Evolutionary conservation across 371 early-diverging fungal species (phyloP).

Genomic region (Apophysomyces sp.): DNA sequence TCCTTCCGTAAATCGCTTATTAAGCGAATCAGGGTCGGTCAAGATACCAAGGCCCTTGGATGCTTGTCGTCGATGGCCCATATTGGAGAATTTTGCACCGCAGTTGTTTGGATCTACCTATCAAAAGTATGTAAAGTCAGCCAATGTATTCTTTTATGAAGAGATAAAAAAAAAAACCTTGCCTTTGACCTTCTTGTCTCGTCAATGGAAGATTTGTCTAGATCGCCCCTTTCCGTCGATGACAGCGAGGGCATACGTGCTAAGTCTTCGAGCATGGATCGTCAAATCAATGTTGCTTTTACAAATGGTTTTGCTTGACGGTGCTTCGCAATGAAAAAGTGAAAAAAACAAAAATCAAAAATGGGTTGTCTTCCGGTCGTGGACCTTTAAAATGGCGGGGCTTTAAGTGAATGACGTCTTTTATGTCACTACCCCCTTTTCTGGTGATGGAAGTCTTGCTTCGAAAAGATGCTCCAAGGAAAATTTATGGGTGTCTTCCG

Average conservation of each 20-base stretch:
- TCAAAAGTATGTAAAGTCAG: not conserved
- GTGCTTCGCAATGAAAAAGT: not conserved
- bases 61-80: conserved; percentile 26
- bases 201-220: not conserved
- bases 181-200: not conserved
- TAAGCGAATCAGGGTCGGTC: conserved; percentile 19
- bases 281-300: not conserved
- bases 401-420: not conserved
- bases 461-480: not conserved
- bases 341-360: not conserved
- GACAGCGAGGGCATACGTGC: not conserved
- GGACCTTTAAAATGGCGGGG: conserved; percentile 1
- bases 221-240: not conserved
- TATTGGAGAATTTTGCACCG: not conserved
- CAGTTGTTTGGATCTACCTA: not conserved
- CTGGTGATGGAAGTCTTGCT: not conserved
- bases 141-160: not conserved
- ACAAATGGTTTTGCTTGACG: not conserved
- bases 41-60: conserved; percentile 39
- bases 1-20: conserved; percentile 3
- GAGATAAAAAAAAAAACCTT: too few relatives aligned
- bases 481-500: not conserved
- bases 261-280: not conserved
- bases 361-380: not conserved
- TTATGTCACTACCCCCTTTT: not conserved